Conservation (phyloP, 2,329 filamentous ascomycete species). For the Harringtonia aguacate region DNA sequence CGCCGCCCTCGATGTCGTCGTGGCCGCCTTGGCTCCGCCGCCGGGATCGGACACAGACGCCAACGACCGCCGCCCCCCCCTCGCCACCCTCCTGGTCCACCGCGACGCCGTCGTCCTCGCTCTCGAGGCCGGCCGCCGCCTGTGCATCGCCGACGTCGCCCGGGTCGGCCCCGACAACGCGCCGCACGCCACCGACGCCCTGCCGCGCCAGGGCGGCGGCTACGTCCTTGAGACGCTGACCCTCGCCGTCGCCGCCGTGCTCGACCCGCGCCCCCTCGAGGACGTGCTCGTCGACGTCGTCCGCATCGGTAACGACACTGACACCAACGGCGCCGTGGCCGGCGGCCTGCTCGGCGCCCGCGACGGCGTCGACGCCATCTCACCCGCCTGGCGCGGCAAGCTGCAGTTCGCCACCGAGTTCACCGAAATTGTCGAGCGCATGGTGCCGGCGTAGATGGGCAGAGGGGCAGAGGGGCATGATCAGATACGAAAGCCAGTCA, state of each 20-base stretch:
- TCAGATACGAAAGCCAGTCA: too few species aligned
- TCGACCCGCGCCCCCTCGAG: slow-evolving; percentile 25
- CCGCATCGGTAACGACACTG: slow-evolving; percentile 31
- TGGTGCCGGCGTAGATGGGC: neutral
- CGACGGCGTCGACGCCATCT: slow-evolving; percentile 30
- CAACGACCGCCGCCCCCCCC: too few species aligned
- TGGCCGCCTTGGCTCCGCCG: too few species aligned
- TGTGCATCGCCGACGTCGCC: slow-evolving; percentile 19
- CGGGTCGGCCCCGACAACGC: slow-evolving; percentile 17
- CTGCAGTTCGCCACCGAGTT: slow-evolving; percentile 31
- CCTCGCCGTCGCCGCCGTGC: slow-evolving; percentile 28
- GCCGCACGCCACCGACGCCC: neutral
- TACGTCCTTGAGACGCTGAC: slow-evolving; percentile 32
- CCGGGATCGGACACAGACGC: neutral
- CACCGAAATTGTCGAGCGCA: slow-evolving; percentile 1
- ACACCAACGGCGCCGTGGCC: slow-evolving; percentile 35
- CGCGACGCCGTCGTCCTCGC: slow-evolving; percentile 7
- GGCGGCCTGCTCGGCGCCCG: slow-evolving; percentile 33
- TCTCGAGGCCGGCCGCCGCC: slow-evolving; percentile 17
- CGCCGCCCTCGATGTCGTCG: neutral
- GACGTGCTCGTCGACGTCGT: slow-evolving; percentile 35
- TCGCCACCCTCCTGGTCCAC: neutral
- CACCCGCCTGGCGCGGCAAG: slow-evolving; percentile 25
- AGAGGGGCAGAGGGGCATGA: neutral
- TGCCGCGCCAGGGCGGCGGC: slow-evolving; percentile 23